Evolutionary conservation across 768 basidiomycete species (phyloP), one percentile per base, ranked within the genome.

Genomic region (Leucocoprinus birnbaumii): DNA sequence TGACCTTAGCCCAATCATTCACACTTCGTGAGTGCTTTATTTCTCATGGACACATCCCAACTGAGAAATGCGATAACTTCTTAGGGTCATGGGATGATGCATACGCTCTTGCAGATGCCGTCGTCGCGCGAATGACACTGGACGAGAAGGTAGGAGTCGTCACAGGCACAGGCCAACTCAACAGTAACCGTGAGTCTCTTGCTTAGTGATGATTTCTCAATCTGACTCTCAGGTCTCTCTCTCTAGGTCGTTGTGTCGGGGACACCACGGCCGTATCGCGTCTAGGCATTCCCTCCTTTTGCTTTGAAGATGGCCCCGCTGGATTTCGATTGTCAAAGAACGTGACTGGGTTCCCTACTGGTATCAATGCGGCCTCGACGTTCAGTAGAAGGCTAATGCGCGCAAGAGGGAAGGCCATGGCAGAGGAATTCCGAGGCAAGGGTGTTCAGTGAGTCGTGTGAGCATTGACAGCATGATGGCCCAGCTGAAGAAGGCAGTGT

Each of bases 361-460:
- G 80, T 0, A 79, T 87, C 61, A 84, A 78, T 41, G 62, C 68
- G 8, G 79, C 78, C 2, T 67, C 75, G 8, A 78, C 78, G 9
- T 83, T 80, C 62, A 81, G 87, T 65, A 74, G 80, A 25, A 73
- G 84, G 31, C 68, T 89, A 8, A 87, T 89, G 74, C 77, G 81
- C 48, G 74, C 76, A 34, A 74, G 87, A 44, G 87, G 84, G 3
- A 69, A 73, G 2, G 85, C 85, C 0, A 69, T 90, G 58, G 88
- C 82, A 2, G 72, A 80, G 51, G 89, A 91, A 65, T 86, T 82
- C 64, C 69, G 79, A n/a, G 83, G 77, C 11, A 86, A 87, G 65
- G 89, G 89, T 21, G 80, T 80, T 3, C 72, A 77, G 76, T 76
- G 43, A 66, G 70, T 63, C n/a, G n/a, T n/a, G 21, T 14, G 35